phyloP scores from a whole-genome alignment of 257 asterid genomes.

The Solanum etuberosum region DNA sequence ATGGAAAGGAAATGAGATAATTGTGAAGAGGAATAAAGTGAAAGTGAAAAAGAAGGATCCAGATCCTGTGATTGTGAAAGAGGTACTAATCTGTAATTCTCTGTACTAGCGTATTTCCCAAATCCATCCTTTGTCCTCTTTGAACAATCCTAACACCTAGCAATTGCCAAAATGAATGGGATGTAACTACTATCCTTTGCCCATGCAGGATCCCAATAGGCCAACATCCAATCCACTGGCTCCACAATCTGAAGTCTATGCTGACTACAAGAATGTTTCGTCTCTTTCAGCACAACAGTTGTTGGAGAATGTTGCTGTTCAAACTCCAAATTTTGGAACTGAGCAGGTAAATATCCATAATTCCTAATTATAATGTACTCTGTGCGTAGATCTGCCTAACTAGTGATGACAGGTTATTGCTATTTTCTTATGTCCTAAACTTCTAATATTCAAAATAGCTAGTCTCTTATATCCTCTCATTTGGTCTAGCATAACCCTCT shows the following conservation, averaged over 20 bases:
- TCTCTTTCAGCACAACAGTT: slow-evolving; percentile 74
- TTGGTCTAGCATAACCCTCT: slow-evolving; percentile 7
- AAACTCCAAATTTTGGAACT: slow-evolving; percentile 96
- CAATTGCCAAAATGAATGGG: background rate
- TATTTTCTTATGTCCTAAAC: background rate
- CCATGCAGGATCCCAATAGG: slow-evolving; percentile 61
- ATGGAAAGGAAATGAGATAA: slow-evolving; percentile 96
- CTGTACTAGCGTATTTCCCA: background rate
- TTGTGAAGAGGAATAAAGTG: slow-evolving; percentile 79
- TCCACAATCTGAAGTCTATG: slow-evolving; percentile 73
- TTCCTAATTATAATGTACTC: background rate
- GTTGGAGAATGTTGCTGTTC: slow-evolving; percentile 74
- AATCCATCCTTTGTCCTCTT: background rate
- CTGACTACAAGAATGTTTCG: slow-evolving; percentile 42
- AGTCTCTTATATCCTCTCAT: background rate
- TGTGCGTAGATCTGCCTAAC: background rate
- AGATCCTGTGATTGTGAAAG: slow-evolving; percentile 18
- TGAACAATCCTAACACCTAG: background rate
- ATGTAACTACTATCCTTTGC: background rate
- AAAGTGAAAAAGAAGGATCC: slow-evolving; percentile 59
- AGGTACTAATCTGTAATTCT: slow-evolving; percentile 33
- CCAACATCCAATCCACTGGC: slow-evolving; percentile 97
- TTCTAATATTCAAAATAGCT: background rate
- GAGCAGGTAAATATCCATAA: slow-evolving; percentile 52
- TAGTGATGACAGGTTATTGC: background rate